These are phyloP conservation scores for Neocatenulostroma microsporum DNA, from an alignment of 2,329 filamentous ascomycete species.

Conservation along the genomic window DNA sequence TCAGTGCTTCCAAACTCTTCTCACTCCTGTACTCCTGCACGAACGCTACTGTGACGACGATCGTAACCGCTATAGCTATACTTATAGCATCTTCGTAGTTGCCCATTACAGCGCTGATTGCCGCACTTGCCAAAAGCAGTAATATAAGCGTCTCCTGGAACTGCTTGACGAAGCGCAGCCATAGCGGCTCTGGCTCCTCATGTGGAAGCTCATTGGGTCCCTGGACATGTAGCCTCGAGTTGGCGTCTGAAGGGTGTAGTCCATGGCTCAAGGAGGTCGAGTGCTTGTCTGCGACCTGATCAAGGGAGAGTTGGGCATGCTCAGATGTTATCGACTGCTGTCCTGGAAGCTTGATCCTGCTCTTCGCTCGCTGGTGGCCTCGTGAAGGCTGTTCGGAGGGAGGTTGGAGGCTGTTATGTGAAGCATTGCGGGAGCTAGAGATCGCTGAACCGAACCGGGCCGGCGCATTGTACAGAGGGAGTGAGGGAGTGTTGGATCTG, in stretches of 20 bases:
- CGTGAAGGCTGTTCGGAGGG: constrained; percentile 17
- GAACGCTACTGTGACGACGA: constrained; percentile 93
- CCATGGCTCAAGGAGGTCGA: constrained; percentile 78
- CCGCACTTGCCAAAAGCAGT: constrained; percentile 80
- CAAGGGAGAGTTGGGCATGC: constrained; percentile 61
- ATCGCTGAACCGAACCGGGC: too few species aligned
- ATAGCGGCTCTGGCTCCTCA: constrained; percentile 86
- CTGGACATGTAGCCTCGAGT: constrained; percentile 68
- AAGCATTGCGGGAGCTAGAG: constrained; percentile 10
- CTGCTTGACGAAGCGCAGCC: constrained; percentile 90
- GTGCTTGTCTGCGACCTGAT: constrained; percentile 69
- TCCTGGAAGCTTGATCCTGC: constrained; percentile 24
- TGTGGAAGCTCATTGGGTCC: constrained; percentile 93
- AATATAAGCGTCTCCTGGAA: constrained; percentile 95
- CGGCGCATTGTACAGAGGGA: constrained; percentile 46
- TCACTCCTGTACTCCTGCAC: constrained; percentile 97
- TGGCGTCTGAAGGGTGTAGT: constrained; percentile 71
- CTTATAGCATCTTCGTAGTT: constrained; percentile 94
- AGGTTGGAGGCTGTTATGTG: constrained; percentile 42
- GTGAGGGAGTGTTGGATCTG: constrained; percentile 50
- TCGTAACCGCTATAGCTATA: constrained; percentile 91
- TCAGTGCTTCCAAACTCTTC: constrained; percentile 92
- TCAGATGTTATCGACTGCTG: constrained; percentile 39
- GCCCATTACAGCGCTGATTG: constrained; percentile 79
- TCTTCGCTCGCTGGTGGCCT: constrained; percentile 23